Evolutionary conservation across 139 green algal genomes (phyloP).

Genomic region (Auxenochlorella pyrenoidosa): DNA sequence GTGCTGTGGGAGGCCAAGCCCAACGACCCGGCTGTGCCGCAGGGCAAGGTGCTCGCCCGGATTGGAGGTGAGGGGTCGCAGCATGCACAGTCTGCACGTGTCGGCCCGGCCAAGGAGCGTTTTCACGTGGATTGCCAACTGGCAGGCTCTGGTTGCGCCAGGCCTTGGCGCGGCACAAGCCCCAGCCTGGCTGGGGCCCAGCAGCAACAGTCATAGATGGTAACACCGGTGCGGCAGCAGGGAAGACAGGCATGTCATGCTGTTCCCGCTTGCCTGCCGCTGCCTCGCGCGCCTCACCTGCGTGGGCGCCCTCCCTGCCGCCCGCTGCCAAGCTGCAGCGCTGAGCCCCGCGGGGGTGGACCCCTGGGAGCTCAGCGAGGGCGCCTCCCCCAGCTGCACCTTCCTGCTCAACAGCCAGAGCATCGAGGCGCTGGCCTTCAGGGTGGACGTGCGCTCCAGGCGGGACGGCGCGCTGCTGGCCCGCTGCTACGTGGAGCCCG

Average conservation of each 20-base stretch:
- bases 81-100: too few relatives aligned
- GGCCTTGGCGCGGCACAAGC: too few relatives aligned
- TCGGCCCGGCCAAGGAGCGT: too few relatives aligned
- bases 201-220: too few relatives aligned
- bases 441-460: slow-evolving; percentile 44
- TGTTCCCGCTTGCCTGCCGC: too few relatives aligned
- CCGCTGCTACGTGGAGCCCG: slow-evolving; percentile 40
- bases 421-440: slow-evolving; percentile 50
- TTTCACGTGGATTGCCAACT: too few relatives aligned
- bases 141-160: too few relatives aligned
- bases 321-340: background rate
- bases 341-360: background rate
- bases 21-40: slow-evolving; percentile 49
- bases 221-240: too few relatives aligned
- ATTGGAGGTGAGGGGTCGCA: slow-evolving; percentile 10
- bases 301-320: background rate
- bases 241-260: too few relatives aligned
- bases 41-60: slow-evolving; percentile 52
- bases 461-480: slow-evolving; percentile 44
- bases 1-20: slow-evolving; percentile 51
- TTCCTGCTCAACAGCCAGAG: slow-evolving; percentile 60
- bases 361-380: background rate
- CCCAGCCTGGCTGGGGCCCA: too few relatives aligned
- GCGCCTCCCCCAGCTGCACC: slow-evolving; percentile 8
- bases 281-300: background rate